Evolutionary conservation across 441 rosid genomes (phyloP), one percentile per base, ranked within the genome.

Genomic region (Erodium texanum): DNA sequence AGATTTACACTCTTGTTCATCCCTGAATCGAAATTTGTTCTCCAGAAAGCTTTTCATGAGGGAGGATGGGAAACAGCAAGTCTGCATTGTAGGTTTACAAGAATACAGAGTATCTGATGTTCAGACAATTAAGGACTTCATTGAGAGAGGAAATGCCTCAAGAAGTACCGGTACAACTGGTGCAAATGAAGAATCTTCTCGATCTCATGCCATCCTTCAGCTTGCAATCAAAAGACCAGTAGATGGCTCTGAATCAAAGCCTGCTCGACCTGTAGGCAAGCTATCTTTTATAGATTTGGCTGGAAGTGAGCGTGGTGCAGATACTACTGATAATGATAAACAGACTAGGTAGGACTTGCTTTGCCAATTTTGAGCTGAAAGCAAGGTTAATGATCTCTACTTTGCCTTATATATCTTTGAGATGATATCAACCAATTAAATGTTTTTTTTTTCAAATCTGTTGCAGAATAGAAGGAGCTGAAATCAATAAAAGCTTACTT

Each of bases 261-360:
- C 89, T 71, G 87, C 91, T 11, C 92, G 89, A 74, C 78, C 85
- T 70, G 89, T 94, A 71, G 99, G 99, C 68, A 94, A 94, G 85
- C 92, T 94, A 59, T 94, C 97, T 50, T 94, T 94, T 77, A 94
- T 94, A 73, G 99, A 94, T 82, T 91, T 94, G 68, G 97, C 99
- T 64, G 99, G 97, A 75, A 94, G 99, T 82, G 99, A 94, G 77
- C 93, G 99, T 67, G 99, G 99, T 78, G 97, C 97, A 23, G 97
- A 94, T 83, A 94, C 99, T 62, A 94, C 97, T 12, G 99, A 94
- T 78, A 94, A 91, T 75, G 99, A 94, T 79, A 91, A 89, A 66
- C 96, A 87, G 75, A 94, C 99, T 12, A 89, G 99, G 99, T 91
- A 76, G 62, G 23, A n/a, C 23, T 54, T 54, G 19, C 19, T 54